Base-by-base conservation (phyloP, 306 rosid species). In the Malus sieversii region DNA sequence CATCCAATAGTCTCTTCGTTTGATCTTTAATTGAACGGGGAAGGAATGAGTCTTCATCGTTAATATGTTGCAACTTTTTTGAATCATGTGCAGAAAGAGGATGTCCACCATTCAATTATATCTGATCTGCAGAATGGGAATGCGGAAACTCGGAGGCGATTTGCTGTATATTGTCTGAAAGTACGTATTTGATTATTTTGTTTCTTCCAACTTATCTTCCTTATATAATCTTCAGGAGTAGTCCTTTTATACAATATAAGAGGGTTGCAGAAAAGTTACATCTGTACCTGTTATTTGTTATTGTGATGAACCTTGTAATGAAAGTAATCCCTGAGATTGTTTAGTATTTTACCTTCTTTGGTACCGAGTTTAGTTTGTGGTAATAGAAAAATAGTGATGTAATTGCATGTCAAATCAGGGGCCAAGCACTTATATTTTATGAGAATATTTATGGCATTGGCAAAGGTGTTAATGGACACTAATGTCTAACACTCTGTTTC, bases 111-210 rank as follows among this genome's bases (percentile, higher is more conserved):
- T 84, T 95, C 98, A 66, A 95, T 95, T 73, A 95, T 95, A 81
- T 85, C 98, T 15, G 98, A 95, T 89, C 97, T 95, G 78, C 98
- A 95, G 90, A 95, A 95, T 76, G 98, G 98, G 76, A 95, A 84
- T 79, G 89, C 97, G 2, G 98, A 95, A 86, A 95, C 98, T 69
- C 79, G 98, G 85, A 87, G 98, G 82, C 98, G 97, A 55, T 90
- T 95, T 74, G 98, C 98, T 58, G 98, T 92, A 68, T 95, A 95
- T 85, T 95, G 98, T 80, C 89, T 95, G 76, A 95, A 95, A 96
- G 98, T 95, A 77, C 52, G 63, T 82, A 45, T 63, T 66, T 79
- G 80, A 61, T 75, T 74, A 77, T 61, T 45, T 83, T 45, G 68
- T 71, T 70, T 83, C 72, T 48, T 86, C 71, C 73, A 70, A 68